A percentile compares a stretch with the other conserved stretches of the same genome.
These are phyloP conservation scores for Neocatenulostroma microsporum DNA, from an alignment of 2,329 filamentous ascomycete genomes.

Conservation along the genomic window DNA sequence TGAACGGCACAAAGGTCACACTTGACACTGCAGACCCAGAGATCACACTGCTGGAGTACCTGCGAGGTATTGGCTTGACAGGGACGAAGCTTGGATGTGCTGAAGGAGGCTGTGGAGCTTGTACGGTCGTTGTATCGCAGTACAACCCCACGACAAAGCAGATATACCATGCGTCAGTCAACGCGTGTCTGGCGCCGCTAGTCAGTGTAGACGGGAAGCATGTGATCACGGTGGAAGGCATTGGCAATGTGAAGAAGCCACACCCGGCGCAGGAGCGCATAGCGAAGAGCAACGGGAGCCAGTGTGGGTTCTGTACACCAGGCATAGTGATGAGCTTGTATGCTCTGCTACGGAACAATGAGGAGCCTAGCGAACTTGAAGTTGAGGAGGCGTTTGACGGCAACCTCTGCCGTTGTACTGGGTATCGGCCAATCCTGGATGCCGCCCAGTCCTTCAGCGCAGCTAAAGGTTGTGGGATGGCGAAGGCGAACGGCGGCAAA, in stretches of 20 bases:
- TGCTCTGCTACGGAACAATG: conserved; percentile 78
- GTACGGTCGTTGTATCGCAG: conserved; percentile 90
- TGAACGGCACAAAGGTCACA: conserved; percentile 85
- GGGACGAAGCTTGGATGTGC: conserved; percentile 95
- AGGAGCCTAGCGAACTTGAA: conserved; percentile 67
- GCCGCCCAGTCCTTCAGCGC: conserved; percentile 81
- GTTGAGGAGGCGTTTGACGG: conserved; percentile 96
- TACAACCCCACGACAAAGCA: conserved; percentile 85
- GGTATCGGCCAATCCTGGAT: conserved; percentile 88
- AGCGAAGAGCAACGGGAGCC: conserved; percentile 82
- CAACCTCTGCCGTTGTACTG: conserved; percentile 91
- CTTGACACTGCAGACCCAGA: conserved; percentile 86
- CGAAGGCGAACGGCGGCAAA: conserved; percentile 50
- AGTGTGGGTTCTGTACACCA: conserved; percentile 84
- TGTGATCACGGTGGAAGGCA: conserved; percentile 95
- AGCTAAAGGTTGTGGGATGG: conserved; percentile 49
- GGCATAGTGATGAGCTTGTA: conserved; percentile 98
- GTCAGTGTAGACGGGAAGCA: conserved; percentile 95
- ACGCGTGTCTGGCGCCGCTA: conserved; percentile 87
- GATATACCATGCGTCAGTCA: conserved; percentile 94
- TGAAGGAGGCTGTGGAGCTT: conserved; percentile 93
- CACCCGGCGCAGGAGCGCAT: conserved; percentile 89
- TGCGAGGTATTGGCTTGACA: conserved; percentile 85
- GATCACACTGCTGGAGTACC: conserved; percentile 82
- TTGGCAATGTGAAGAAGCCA: conserved; percentile 76